Evolutionary conservation across 352 stramenopile species (phyloP).

Genomic region (Phytophthora europaea): DNA sequence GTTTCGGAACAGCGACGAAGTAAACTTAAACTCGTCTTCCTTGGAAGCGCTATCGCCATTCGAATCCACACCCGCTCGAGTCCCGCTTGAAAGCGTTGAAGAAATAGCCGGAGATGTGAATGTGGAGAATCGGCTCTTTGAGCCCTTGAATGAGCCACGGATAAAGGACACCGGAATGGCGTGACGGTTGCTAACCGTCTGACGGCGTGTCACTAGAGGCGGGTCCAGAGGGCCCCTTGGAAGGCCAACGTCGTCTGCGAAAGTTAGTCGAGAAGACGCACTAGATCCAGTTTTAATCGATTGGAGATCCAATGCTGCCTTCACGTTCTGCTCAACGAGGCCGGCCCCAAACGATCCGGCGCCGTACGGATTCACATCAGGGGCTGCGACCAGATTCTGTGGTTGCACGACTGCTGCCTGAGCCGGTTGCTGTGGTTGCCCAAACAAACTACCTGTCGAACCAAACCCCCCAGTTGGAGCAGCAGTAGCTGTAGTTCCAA

Average conservation of each 20-base stretch:
- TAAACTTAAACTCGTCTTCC: conserved; percentile 74
- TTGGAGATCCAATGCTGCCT: conserved; percentile 67
- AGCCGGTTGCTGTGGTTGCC: conserved; percentile 43
- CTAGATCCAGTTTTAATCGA: conserved; percentile 65
- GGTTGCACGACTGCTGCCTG: conserved; percentile 44
- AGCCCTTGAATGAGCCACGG: conserved; percentile 79
- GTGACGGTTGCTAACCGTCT: conserved; percentile 57
- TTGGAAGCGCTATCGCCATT: conserved; percentile 30
- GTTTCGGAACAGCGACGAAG: conserved; percentile 69
- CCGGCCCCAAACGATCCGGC: conserved; percentile 62
- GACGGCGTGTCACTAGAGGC: conserved; percentile 63
- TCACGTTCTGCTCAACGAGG: conserved; percentile 73
- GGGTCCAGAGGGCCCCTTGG: conserved; percentile 68
- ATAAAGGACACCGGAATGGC: conserved; percentile 81
- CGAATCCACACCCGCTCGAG: conserved; percentile 24
- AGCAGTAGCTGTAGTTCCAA: conserved; percentile 44
- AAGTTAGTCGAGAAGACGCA: conserved; percentile 62
- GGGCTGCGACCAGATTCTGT: conserved; percentile 63
- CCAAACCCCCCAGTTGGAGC: conserved; percentile 44
- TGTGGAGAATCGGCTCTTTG: conserved; percentile 68
- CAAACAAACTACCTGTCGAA: conserved; percentile 45
- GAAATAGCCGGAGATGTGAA: conserved; percentile 47
- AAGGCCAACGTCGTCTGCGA: conserved; percentile 79
- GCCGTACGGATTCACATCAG: conserved; percentile 69
- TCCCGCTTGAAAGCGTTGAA: conserved; percentile 27